Conservation (phyloP, 106 monocot species). For the Chionographis japonica region DNA sequence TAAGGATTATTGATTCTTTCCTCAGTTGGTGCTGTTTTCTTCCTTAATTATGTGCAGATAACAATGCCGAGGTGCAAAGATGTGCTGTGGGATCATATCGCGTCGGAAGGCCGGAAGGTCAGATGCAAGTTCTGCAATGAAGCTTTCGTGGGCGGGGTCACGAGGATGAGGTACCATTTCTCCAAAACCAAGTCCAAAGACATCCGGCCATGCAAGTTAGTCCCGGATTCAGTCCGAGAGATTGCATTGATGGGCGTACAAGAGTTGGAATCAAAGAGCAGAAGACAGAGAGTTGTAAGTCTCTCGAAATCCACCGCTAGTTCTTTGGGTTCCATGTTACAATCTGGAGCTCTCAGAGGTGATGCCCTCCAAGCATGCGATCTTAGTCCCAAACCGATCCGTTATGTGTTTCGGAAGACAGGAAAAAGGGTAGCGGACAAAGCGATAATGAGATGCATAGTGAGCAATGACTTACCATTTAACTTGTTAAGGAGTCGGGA, state of each 20-base stretch:
- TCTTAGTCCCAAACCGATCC: not conserved
- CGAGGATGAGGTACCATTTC: constrained; percentile 25
- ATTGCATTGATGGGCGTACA: constrained; percentile 11
- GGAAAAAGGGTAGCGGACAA: constrained; percentile 1
- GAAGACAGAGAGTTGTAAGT: not conserved
- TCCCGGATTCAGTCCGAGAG: constrained; percentile 9
- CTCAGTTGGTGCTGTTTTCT: no score
- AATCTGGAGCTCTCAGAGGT: not conserved
- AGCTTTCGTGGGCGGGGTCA: constrained; percentile 11
- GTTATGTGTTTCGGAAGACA: not conserved
- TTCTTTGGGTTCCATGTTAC: constrained; percentile 11
- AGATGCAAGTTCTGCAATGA: constrained; percentile 15
- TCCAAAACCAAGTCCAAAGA: constrained; percentile 15
- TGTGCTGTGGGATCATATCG: constrained; percentile 7
- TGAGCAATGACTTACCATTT: constrained; percentile 6
- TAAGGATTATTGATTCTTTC: no score
- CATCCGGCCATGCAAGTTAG: constrained; percentile 13
- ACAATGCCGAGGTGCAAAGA: constrained; percentile 10
- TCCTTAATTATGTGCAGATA: not conserved
- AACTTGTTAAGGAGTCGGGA: constrained; percentile 1
- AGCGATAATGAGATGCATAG: constrained; percentile 7
- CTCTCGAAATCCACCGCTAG: not conserved
- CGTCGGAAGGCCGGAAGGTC: constrained; percentile 7
- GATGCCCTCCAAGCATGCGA: not conserved
- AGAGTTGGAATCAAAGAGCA: constrained; percentile 10